Evolutionary conservation across 306 rosid genomes (phyloP), one percentile per base, ranked within the genome.

Genomic region (Fragaria nilgerrensis): DNA sequence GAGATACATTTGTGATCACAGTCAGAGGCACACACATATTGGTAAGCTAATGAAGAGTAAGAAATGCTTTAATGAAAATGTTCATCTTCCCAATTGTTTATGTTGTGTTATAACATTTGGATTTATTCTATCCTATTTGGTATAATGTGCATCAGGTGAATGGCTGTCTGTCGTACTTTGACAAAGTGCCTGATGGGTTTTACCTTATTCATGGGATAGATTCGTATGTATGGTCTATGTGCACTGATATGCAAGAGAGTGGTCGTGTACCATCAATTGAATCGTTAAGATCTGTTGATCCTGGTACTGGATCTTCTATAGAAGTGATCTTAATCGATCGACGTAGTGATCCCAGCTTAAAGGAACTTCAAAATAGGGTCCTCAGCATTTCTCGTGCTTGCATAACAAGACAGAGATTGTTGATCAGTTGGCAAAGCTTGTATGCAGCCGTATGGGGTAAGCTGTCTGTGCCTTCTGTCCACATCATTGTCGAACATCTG

Each of bases 241-340:
- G 99, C 87, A 89, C 93, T 82, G 96, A 89, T 86, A 83, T 86
- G 83, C 93, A 82, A 77, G 99, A 96, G 77, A 91, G 81, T 87
- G 92, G 95, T 81, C 94, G 97, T 61, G 87, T 96, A 79, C 99
- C 99, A 52, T 87, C 99, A 15, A 78, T 96, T 82, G 98, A 93
- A 61, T 87, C 82, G 12, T 85, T 96, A 45, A 93, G 82, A 84
- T 86, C 94, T 76, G 90, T 96, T 80, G 88, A 91, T 76, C 88
- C 91, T 76, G 65, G 77, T 78, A 36, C 59, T 5, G 87, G 87
- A 76, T 89, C 97, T 59, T 85, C 94, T 39, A 85, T 96, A 79
- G 99, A 96, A 88, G 92, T 88, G 72, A 88, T 89, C 85, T 79
- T 91, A 84, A 93, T 96, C 80, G 98, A 96, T 84, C 89, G 83